Base-by-base conservation (phyloP, 1,139 yeast genomes). In the Arxiozyma bovina region DNA sequence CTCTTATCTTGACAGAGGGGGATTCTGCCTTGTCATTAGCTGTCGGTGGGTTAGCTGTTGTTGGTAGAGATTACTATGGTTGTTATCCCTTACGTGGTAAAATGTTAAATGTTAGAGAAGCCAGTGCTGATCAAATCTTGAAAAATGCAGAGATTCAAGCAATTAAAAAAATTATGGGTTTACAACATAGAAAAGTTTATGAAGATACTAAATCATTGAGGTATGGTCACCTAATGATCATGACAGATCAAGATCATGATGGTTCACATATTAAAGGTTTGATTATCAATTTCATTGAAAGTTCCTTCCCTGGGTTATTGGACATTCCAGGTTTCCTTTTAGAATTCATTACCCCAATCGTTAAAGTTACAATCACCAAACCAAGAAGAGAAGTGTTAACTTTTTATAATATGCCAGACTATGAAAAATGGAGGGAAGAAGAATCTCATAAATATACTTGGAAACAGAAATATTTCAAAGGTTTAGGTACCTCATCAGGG, bases 241-340 rank as follows among this genome's bases (percentile, higher is more conserved):
- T 94, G 99, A 90, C 99, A 5, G 99, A 94, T 87, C 99, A 94
- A 73, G 99, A 94, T 87, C 96, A 91, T 65, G 99, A 94, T 78
- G 99, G 99, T 57, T 87, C 96, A 22, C 99, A 94, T 75, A 94
- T 94, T 68, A 94, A 94, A 70, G 99, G 99, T 60, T 79, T 94
- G 63, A 81, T 94, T 59, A 94, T 94, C 66, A 94, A 94, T 69
- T 94, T 93, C 67, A 74, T 94, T 57, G 98, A 93, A 70, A 81
- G 94, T 5, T 87, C 96, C 49, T 94, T 94, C 74, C 99, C 99
- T 0, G 99, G 98, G 1, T 75, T 94, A 60, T 76, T 94, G 47
- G 87, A 86, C 58, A 80, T 93, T 52, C 97, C 98, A 0, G 98
- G 96, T 0, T 94, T 94, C 63, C 75, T 94, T 62, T 78, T 90